phyloP scores from a whole-genome alignment of 306 rosid species.

The Glycine latifolia region DNA sequence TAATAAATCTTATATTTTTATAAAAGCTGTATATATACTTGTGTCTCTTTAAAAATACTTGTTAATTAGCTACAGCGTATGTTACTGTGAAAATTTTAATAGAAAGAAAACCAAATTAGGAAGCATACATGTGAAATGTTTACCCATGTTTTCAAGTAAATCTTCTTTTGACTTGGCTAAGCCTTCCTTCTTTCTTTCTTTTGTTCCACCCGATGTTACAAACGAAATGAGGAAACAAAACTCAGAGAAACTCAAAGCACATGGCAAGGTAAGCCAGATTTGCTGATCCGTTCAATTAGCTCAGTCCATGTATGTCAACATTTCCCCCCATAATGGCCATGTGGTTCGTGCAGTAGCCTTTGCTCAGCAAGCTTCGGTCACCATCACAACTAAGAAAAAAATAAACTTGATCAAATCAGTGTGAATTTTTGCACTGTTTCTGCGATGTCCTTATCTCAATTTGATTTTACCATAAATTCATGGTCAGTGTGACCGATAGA shows the following conservation, averaged over 20 bases:
- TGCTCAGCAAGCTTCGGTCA: conserved; percentile 39
- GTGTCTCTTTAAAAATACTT: background rate
- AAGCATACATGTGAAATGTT: conserved; percentile 6
- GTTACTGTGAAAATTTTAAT: background rate
- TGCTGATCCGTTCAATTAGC: conserved; percentile 33
- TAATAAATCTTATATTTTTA: too few species aligned
- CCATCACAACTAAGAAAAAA: conserved; percentile 28
- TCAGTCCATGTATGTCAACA: conserved; percentile 29
- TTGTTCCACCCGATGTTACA: background rate
- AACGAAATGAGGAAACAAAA: conserved; percentile 5
- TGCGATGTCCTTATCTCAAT: background rate
- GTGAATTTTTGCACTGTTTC: conserved; percentile 21
- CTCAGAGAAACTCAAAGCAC: conserved; percentile 33
- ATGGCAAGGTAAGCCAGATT: conserved; percentile 43
- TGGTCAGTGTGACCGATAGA: background rate
- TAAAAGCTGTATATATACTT: too few species aligned
- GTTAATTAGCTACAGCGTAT: background rate
- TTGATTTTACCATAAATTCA: background rate
- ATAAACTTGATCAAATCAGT: conserved; percentile 22
- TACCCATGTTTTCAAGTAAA: background rate
- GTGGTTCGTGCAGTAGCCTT: conserved; percentile 17
- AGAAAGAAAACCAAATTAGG: background rate
- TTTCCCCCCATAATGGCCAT: conserved; percentile 7
- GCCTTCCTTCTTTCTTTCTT: background rate
- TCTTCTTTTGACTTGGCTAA: conserved; percentile 27